Evolutionary conservation across 2,329 filamentous ascomycete species (phyloP).

Genomic region (Allantophomopsis cytisporea): DNA sequence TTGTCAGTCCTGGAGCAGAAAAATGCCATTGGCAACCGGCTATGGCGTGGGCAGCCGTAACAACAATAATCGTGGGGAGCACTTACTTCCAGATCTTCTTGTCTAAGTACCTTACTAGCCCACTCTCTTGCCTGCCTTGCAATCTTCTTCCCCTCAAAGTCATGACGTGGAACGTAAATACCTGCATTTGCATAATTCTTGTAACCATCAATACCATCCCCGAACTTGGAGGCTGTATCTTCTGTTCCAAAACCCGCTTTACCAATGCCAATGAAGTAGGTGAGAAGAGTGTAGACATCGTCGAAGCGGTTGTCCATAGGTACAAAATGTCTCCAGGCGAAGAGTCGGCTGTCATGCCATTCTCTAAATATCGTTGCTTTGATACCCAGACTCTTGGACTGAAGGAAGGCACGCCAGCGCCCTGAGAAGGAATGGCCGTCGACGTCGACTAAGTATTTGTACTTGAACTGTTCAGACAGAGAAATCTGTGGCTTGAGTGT

Average conservation of each 20-base stretch:
- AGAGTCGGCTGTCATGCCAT: slow-evolving; percentile 65
- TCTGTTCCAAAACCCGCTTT: slow-evolving; percentile 21
- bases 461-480: slow-evolving; percentile 39
- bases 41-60: neutral
- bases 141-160: slow-evolving; percentile 48
- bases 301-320: slow-evolving; percentile 64
- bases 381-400: slow-evolving; percentile 56
- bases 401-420: slow-evolving; percentile 55
- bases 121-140: slow-evolving; percentile 55
- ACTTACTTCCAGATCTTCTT: slow-evolving; percentile 58
- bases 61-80: slow-evolving; percentile 19
- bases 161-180: slow-evolving; percentile 21
- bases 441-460: slow-evolving; percentile 63
- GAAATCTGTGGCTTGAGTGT: slow-evolving; percentile 36
- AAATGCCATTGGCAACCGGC: neutral
- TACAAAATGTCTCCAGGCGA: slow-evolving; percentile 71
- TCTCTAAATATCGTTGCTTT: slow-evolving; percentile 69
- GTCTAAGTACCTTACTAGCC: slow-evolving; percentile 56
- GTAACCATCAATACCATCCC: slow-evolving; percentile 26
- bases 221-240: slow-evolving; percentile 31
- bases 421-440: slow-evolving; percentile 64
- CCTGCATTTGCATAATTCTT: slow-evolving; percentile 27
- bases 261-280: slow-evolving; percentile 57
- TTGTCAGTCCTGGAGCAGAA: slow-evolving; percentile 1
- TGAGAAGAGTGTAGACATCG: slow-evolving; percentile 60